Evolutionary conservation across 2,329 filamentous ascomycete genomes (phyloP), one percentile per base, ranked within the genome.

Genomic region (Kalmusia sp.): DNA sequence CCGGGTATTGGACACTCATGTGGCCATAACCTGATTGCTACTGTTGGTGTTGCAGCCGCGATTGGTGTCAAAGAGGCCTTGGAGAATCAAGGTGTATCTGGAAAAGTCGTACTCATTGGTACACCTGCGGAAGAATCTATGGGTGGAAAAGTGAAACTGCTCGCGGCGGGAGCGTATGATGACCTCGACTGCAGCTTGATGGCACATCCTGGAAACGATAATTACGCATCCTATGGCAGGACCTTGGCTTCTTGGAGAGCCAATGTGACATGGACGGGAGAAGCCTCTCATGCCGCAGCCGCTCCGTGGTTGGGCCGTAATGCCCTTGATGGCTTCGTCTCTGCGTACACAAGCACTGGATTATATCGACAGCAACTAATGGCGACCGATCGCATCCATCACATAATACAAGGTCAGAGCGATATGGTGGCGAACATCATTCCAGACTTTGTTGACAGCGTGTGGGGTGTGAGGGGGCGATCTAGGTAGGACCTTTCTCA

Each of bases 231-330:
- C 0, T 71, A 84, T 4, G 79, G 83, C 52, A 76, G 79, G 2
- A 85, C 83, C 0, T 78, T 80, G 3, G 83, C 83, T 4, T 84
- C 80, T 58, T 63, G 71, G 4, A 71, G 75, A 35, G 77, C 85
- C 56, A 76, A 76, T 17, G 82, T 81, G 0, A 79, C 80, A 14
- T 86, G 83, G 56, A 76, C 77, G 76, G 72, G 72, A 31, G 67
- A 66, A 53, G 72, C 69, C 52, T 68, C 71, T 11, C 72, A 75
- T 45, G 41, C 41, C n/a, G 41, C 74, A 8, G 73, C 71, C 2
- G 51, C 59, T 6, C 71, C 71, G 0, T 74, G 67, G 63, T 55
- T 64, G 37, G 65, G 67, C n/a, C 59, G 60, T 31, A 63, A 63
- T 46, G 61, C 61, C 7, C 61, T 58, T 34, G 61, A 63, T 34